Base-by-base conservation (phyloP, 1,284 basidiomycete species). In the Trichosporon coremiiforme region DNA sequence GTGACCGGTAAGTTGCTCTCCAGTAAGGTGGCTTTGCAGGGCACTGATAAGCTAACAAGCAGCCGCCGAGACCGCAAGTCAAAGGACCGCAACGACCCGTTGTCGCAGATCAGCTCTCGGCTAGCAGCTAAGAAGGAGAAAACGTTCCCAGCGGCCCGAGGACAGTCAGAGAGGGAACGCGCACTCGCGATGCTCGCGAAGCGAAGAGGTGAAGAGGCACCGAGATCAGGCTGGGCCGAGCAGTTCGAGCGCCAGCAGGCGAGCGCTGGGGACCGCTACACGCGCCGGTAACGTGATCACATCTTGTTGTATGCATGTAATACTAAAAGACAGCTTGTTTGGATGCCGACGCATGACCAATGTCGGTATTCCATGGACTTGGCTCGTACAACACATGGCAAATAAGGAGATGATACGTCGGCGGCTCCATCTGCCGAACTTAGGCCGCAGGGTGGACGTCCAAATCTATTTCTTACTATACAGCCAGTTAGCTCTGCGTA, bases 101-200 rank as follows among this genome's bases (percentile, higher is more conserved):
- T 84, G 33, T 79, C 80, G 3, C 73, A 77, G 29, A 77, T 84
- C 70, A 71, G 75, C 63, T 74, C 66, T 55, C 69, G 38, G 65
- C 72, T 66, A 31, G 74, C 63, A 2, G 47, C 66, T 6, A 47
- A 35, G 62, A 41, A 65, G 62, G 57, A 65, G 12, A 63, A 55
- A 17, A 2, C 50, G 4, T 15, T 45, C 22, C 20, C 65, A 5
- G 64, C 66, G 2, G 13, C 65, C 25, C 17, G 25, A 2, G 31
- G 63, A 66, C 50, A 73, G 35, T 75, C 76, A 13, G 84, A 84
- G 68, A 73, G 82, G 12, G 75, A 83, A 33, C 70, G 84, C 15
- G 84, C 84, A 2, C 68, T 82, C 8, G 82, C 80, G 3, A 67
- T 85, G 36, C 75, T 84, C 3, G 79, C 79, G 1, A 75, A 78